Evolutionary conservation across 2,329 filamentous ascomycete species (phyloP).

Genomic region (Mycocentrospora acerina): DNA sequence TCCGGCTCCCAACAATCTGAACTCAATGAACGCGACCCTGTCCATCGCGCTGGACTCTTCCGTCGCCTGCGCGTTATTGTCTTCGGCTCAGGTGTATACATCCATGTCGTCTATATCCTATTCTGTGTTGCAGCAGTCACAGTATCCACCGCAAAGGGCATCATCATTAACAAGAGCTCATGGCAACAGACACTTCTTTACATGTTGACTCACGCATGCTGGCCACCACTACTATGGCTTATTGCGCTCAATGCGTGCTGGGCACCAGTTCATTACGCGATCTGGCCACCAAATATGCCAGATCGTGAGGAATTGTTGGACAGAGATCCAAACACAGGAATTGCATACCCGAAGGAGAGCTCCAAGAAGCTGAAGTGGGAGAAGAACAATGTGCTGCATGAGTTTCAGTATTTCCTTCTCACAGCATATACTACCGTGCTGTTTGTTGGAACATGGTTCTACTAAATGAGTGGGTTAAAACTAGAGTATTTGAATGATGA

Average conservation of each 20-base stretch:
- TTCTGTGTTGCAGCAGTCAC: slow-evolving; percentile 5
- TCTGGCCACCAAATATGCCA: slow-evolving; percentile 8
- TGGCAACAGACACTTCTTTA: slow-evolving; percentile 5
- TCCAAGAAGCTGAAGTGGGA: slow-evolving; percentile 6
- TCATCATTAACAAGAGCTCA: slow-evolving; percentile 9
- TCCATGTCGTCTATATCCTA: slow-evolving; percentile 6
- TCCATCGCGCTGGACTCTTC: slow-evolving; percentile 3
- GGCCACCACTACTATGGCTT: slow-evolving; percentile 8
- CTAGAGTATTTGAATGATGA: no score
- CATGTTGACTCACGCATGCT: slow-evolving; percentile 8
- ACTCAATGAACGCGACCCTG: slow-evolving; percentile 8
- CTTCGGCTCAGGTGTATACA: slow-evolving; percentile 7
- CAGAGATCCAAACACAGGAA: slow-evolving; percentile 4
- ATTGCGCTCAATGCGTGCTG: slow-evolving; percentile 6
- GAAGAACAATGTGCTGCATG: slow-evolving; percentile 7
- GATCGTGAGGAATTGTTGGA: slow-evolving; percentile 7
- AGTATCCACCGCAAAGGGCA: slow-evolving; percentile 4
- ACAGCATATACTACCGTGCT: slow-evolving; percentile 6
- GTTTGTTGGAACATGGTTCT: slow-evolving; percentile 5
- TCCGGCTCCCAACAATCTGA: slow-evolving; percentile 5
- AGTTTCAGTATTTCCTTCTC: slow-evolving; percentile 6
- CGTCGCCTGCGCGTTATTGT: slow-evolving; percentile 8
- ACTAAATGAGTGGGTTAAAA: no score
- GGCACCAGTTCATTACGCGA: slow-evolving; percentile 7
- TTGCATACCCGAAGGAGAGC: slow-evolving; percentile 7